Evolutionary conservation across 768 basidiomycete species (phyloP), one percentile per base, ranked within the genome.

Genomic region (Termitomyces sp.): DNA sequence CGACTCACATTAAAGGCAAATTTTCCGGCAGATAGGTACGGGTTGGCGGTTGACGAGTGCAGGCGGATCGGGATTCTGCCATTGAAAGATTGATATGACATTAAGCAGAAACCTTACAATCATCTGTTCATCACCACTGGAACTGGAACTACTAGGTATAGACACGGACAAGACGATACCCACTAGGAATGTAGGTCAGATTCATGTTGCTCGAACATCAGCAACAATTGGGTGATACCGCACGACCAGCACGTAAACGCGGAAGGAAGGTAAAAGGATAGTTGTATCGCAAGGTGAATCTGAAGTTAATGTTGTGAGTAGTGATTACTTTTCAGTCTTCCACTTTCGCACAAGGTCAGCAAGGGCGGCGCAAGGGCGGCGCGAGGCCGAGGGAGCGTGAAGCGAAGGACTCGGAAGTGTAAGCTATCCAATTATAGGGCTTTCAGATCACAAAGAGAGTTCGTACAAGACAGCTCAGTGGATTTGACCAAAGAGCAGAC

Each of bases 221-320:
- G 31, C 39, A 42, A 34, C 7, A 51, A 48, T 22, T 42, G 6
- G 11, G 20, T 13, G 51, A 9, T 37, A 62, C 61, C 58, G 30
- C 39, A 60, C 50, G 58, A 50, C 58, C 62, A 63, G 62, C 55
- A 63, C 39, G 56, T 54, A 11, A 64, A 50, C 16, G 31, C 55
- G 31, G 61, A 39, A 22, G 47, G 46, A 56, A 59, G 39, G n/a
- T 56, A 47, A 46, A 57, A 44, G 18, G 50, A 20, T 15, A 45
- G 36, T 6, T 45, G 44, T 60, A 64, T 63, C 27, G 30, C 45
- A n/a, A 57, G 12, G 33, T 22, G 13, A 36, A 37, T 12, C 24
- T 39, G 11, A 39, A 36, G 15, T 22, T 16, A 16, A 11, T 36
- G 36, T 52, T 24, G 51, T 53, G 37, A 41, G 15, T 46, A 37